Base-by-base conservation (phyloP, 2,329 filamentous ascomycete species). In the Parastagonospora avenae region DNA sequence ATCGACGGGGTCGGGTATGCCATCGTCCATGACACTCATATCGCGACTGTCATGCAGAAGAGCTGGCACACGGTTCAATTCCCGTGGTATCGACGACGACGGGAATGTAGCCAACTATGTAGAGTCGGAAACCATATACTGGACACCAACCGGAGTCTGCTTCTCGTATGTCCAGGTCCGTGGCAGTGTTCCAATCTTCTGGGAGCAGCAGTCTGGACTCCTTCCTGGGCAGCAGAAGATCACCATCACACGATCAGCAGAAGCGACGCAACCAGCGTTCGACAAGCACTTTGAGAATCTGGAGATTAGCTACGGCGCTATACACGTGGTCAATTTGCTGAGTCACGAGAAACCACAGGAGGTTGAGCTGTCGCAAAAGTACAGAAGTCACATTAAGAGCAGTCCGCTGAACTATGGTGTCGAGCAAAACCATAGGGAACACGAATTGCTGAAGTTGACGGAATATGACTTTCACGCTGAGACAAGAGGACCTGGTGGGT, bases 21-120 rank as follows among this genome's bases (percentile, higher is more conserved):
- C 93, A 0, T 92, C 92, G 1, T 88, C 85, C 46, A 79, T 99
- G 63, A 97, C 92, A 0, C 80, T 97, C 16, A 94, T 97, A 55
- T 97, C 94, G 1, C 85, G 94, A 29, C 80, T 97, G 32, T 97
- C 94, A 2, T 97, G 92, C 68, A 84, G 87, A 62, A 85, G 93
- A 76, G 94, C 94, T 14, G 94, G 94, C 16, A 99, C 94, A 12
- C 85, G 94, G 35, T 99, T 97, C 80, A 97, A 97, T 72, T 89
- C 93, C n/a, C 84, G 94, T 61, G 94, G 94, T 33, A 96, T 99
- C 58, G 94, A 99, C 68, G 94, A 99, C 70, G 92, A 97, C 67
- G 94, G 94, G 11, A 91, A 97, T 64, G 94, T 97, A 27, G 92
- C 94, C 54, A 99, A 99, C 73, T 99, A 96, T 74, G 94, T 97